phyloP scores from a whole-genome alignment of 1,284 basidiomycete species.

The Xanthoconium separans region DNA sequence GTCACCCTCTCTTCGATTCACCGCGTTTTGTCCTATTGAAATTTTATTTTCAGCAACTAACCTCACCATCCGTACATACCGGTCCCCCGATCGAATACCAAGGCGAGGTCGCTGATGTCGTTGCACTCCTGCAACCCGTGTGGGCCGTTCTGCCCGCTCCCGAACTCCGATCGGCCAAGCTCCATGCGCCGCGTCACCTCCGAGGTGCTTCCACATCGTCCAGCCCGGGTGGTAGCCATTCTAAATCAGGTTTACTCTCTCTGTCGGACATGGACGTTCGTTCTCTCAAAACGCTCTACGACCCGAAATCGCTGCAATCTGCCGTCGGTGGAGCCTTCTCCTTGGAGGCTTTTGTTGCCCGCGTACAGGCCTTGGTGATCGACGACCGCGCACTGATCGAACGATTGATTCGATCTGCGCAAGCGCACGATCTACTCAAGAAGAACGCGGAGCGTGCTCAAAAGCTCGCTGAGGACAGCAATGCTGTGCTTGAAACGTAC shows the following conservation, averaged over 20 bases:
- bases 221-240: slow-evolving; percentile 29
- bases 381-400: slow-evolving; percentile 85
- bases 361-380: slow-evolving; percentile 74
- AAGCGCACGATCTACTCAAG: slow-evolving; percentile 85
- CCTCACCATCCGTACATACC: slow-evolving; percentile 21
- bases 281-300: slow-evolving; percentile 72
- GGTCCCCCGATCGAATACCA: slow-evolving; percentile 42
- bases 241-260: slow-evolving; percentile 41
- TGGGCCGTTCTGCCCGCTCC: slow-evolving; percentile 81
- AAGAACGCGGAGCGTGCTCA: slow-evolving; percentile 88
- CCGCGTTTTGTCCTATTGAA: slow-evolving; percentile 5
- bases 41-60: slow-evolving; percentile 19
- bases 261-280: slow-evolving; percentile 80
- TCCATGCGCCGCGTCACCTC: slow-evolving; percentile 49
- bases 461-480: slow-evolving; percentile 82
- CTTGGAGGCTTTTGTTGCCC: slow-evolving; percentile 70
- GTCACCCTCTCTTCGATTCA: slow-evolving; percentile 32
- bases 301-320: slow-evolving; percentile 41
- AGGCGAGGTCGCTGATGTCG: slow-evolving; percentile 57
- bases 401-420: slow-evolving; percentile 77
- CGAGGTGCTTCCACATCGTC: slow-evolving; percentile 41
- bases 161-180: slow-evolving; percentile 68
- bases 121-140: slow-evolving; percentile 65
- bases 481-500: slow-evolving; percentile 77
- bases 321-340: slow-evolving; percentile 47